Percentiles rank a stretch among this genome's conserved stretches.
Conservation (phyloP, 2,329 filamentous ascomycete genomes). For the Phoma sp. region DNA sequence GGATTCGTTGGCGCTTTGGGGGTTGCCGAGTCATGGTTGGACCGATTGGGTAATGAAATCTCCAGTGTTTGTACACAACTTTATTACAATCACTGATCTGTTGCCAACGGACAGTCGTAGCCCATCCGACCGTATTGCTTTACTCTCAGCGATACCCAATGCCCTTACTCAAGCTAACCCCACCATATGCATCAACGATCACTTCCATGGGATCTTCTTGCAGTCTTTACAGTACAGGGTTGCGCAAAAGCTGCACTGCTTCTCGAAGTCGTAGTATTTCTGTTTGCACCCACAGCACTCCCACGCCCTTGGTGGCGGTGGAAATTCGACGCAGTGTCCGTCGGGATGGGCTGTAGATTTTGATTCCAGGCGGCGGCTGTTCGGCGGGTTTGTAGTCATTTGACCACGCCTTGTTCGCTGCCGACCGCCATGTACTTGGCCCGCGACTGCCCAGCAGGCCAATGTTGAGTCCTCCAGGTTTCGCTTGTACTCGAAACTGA, state of each 20-base stretch:
- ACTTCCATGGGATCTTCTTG: slow-evolving; percentile 15
- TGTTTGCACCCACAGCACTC: slow-evolving; percentile 16
- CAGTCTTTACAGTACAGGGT: slow-evolving; percentile 15
- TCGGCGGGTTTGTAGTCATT: neutral
- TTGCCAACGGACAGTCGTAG: neutral
- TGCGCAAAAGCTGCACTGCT: slow-evolving; percentile 13
- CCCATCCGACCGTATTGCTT: neutral
- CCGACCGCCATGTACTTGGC: neutral
- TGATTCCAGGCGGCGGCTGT: neutral
- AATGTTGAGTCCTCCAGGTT: neutral
- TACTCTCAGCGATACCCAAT: neutral
- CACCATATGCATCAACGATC: neutral
- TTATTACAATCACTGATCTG: neutral
- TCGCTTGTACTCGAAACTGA: neutral
- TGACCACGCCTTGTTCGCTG: neutral
- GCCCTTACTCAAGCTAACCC: too few relatives aligned
- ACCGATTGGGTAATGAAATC: neutral
- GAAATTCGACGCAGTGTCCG: slow-evolving; percentile 8
- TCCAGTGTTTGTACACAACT: neutral
- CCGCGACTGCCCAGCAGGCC: neutral
- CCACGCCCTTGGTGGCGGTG: slow-evolving; percentile 15
- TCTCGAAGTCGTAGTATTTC: slow-evolving; percentile 15
- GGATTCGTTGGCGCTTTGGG: neutral
- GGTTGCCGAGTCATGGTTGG: neutral
- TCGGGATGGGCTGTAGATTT: slow-evolving; percentile 4